A percentile compares a stretch with the other conserved stretches of the same genome.
Evolutionary conservation across 176 grass and related monocot species (phyloP).

Genomic region (Puya raimondii): DNA sequence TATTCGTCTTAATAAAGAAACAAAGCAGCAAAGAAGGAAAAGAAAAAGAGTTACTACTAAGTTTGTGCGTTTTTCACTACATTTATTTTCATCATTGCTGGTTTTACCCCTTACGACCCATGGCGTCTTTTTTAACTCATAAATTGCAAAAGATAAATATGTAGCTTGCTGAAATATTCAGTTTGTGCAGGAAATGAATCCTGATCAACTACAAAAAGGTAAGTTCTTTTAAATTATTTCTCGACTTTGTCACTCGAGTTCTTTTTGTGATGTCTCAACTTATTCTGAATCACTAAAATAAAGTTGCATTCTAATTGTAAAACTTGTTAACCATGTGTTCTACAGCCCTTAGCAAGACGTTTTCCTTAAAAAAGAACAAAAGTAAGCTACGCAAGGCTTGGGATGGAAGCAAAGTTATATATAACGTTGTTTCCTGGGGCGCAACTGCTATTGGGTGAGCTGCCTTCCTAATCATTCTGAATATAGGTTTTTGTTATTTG

Average conservation of each 20-base stretch:
- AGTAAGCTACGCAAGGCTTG: slow-evolving; percentile 22
- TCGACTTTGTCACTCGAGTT: background rate
- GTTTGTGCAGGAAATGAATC: slow-evolving; percentile 24
- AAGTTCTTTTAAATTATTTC: background rate
- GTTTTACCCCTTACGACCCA: background rate
- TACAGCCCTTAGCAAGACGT: slow-evolving; percentile 24
- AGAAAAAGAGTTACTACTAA: too few species aligned
- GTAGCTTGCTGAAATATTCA: background rate
- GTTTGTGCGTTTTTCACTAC: too few species aligned
- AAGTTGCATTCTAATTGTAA: background rate
- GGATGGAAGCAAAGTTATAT: slow-evolving; percentile 25
- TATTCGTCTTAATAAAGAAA: too few species aligned
- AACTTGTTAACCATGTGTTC: background rate
- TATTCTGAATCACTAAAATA: background rate
- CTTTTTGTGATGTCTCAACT: background rate
- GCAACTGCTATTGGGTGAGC: slow-evolving; percentile 22
- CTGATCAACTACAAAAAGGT: slow-evolving; percentile 24
- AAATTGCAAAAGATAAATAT: background rate
- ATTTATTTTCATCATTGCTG: background rate
- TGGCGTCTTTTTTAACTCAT: background rate
- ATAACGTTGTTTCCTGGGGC: slow-evolving; percentile 26
- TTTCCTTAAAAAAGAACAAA: slow-evolving; percentile 26
- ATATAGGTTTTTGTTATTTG: background rate
- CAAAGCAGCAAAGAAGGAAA: too few species aligned
- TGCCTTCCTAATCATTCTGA: background rate